phyloP scores from a whole-genome alignment of 108 stramenopile species.

The Nannochloropsis gaditana region DNA sequence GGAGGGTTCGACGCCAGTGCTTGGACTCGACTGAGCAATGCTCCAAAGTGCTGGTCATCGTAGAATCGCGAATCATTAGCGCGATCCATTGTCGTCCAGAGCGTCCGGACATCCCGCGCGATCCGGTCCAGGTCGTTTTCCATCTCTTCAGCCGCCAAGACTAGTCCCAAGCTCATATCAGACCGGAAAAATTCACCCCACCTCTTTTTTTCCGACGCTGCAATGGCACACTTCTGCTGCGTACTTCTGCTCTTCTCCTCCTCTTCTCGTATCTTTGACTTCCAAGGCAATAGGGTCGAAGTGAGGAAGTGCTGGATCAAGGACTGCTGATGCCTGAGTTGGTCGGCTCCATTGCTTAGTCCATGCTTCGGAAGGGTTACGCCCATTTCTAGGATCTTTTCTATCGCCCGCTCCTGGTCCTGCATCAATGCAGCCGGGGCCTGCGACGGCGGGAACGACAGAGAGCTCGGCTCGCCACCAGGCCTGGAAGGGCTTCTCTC shows the following conservation, averaged over 20 bases:
- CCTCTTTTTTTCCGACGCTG: not conserved
- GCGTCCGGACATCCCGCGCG: not conserved
- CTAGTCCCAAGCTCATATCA: conserved; percentile 14
- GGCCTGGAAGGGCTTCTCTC: not conserved
- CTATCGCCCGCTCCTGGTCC: not conserved
- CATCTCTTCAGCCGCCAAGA: not conserved
- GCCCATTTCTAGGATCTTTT: not conserved
- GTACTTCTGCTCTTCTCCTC: not conserved
- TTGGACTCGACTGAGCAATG: not conserved
- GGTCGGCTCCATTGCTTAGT: not conserved
- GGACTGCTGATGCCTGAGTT: not conserved
- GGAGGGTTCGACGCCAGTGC: not conserved
- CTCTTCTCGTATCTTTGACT: not conserved
- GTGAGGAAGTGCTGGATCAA: not conserved
- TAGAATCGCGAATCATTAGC: not conserved
- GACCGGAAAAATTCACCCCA: not conserved
- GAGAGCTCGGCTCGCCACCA: not conserved
- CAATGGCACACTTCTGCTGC: not conserved
- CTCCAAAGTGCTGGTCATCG: not conserved
- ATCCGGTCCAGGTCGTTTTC: not conserved
- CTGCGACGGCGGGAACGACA: not conserved
- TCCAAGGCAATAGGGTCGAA: not conserved
- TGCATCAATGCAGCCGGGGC: not conserved
- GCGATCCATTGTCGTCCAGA: not conserved
- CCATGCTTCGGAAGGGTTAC: not conserved